Conservation (phyloP, 371 early-diverging fungal genomes). For the Actinomortierella ambigua region DNA sequence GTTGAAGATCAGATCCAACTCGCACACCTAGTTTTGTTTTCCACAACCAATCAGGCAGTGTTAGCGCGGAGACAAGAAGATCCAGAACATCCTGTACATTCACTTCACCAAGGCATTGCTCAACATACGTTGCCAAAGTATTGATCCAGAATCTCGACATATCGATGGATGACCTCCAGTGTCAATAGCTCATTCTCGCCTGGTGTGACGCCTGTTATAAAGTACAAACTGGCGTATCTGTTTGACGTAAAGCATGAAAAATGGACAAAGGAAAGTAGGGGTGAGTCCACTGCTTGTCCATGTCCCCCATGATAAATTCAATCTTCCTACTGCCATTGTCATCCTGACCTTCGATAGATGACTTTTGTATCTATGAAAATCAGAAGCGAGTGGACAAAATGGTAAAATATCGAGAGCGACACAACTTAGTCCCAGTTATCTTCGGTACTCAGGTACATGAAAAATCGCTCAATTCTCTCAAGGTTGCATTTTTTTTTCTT, state of each 20-base stretch:
- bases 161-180: slow-evolving; percentile 96
- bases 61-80: too few relatives aligned
- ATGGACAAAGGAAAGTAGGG: background rate
- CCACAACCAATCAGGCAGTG: background rate
- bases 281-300: background rate
- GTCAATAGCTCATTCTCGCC: slow-evolving; percentile 94
- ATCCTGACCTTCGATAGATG: slow-evolving; percentile 84
- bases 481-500: too few relatives aligned
- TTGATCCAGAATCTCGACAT: slow-evolving; percentile 95
- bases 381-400: too few relatives aligned
- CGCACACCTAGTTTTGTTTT: slow-evolving; percentile 69
- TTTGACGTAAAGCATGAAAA: background rate
- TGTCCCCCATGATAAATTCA: background rate
- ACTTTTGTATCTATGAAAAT: slow-evolving; percentile 81
- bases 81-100: too few relatives aligned
- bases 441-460: too few relatives aligned
- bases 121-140: slow-evolving; percentile 92
- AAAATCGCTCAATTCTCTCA: too few relatives aligned
- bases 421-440: too few relatives aligned
- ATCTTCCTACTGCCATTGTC: background rate
- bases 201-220: slow-evolving; percentile 91
- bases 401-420: too few relatives aligned
- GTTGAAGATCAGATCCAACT: slow-evolving; percentile 88
- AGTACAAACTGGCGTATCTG: slow-evolving; percentile 95
- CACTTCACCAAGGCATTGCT: too few relatives aligned